Conservation (phyloP, 306 rosid species). For the Castanopsis chinensis region DNA sequence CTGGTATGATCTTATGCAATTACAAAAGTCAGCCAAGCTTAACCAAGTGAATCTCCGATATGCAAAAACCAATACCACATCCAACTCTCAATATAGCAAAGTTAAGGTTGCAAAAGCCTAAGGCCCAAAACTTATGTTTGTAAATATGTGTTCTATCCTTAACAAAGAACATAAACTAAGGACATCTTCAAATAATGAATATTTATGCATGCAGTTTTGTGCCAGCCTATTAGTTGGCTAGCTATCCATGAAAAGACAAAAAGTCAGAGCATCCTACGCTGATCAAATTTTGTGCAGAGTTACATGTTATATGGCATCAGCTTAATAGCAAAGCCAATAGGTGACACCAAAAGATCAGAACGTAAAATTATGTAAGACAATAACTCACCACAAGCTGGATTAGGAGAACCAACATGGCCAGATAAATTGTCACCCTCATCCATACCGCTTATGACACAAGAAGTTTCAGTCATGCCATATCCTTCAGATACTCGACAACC, state of each 20-base stretch:
- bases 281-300: no score
- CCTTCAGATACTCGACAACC: constrained; percentile 83
- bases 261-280: no score
- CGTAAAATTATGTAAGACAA: constrained; percentile 1
- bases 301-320: no score
- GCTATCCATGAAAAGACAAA: no score
- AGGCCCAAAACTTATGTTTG: neutral
- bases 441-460: constrained; percentile 76
- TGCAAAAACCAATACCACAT: neutral
- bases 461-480: constrained; percentile 97
- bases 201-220: neutral
- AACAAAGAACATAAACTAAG: neutral
- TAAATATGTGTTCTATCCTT: neutral
- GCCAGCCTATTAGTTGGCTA: neutral
- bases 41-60: neutral
- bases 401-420: constrained; percentile 97
- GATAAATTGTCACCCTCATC: constrained; percentile 57
- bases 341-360: neutral
- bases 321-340: neutral
- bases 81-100: neutral
- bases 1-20: neutral
- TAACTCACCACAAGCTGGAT: constrained; percentile 91
- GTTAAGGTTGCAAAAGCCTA: neutral
- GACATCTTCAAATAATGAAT: neutral
- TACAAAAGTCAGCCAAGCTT: neutral